Base-by-base conservation (phyloP, 2,329 filamentous ascomycete genomes). In the Colletotrichum chlorophyti region DNA sequence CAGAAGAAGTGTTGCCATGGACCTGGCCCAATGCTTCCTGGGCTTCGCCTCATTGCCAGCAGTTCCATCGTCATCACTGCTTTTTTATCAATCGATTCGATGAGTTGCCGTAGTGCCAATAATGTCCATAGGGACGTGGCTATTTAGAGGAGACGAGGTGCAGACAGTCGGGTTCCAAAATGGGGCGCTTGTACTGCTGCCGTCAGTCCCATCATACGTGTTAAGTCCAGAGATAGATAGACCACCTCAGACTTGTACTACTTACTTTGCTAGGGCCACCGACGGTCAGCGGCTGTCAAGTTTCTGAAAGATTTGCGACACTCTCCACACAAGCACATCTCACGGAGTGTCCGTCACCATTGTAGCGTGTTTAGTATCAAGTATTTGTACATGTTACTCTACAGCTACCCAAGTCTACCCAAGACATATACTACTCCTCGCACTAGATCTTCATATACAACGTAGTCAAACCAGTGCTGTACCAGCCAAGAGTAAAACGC, bases 1-100 rank as follows among this genome's bases (percentile, higher is more conserved):
- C n/a, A 29, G 34, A 23, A 49, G 24, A 43, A 37, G 43, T 50
- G 41, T 49, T 55, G 21, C 31, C 51, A 55, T 57, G 21, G n/a
- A n/a, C n/a, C n/a, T n/a, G n/a, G 50, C 24, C 24, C 12, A 31
- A 46, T 53, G 49, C 8, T 37, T 53, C 38, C 34, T 37, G 49
- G 41, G 32, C 29, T 14, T 19, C 21, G 46, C 9, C 24, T 12
- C 26, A 54, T 43, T 15, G 51, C 55, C 29, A 49, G 42, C 43
- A 37, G 14, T 31, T 34, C 32, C 40, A 34, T 46, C 50, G 37
- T 58, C 54, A 42, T 42, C 2, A 14, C 27, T 42, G 42, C 7
- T 17, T 48, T 35, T 48, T 15, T 14, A 35, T 12, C n/a, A 17
- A 48, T 24, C n/a, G n/a, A n/a, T n/a, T n/a, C n/a, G n/a, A n/a